Evolutionary conservation across 176 grass and related monocot genomes (phyloP).

Genomic region (Stipa capillata): DNA sequence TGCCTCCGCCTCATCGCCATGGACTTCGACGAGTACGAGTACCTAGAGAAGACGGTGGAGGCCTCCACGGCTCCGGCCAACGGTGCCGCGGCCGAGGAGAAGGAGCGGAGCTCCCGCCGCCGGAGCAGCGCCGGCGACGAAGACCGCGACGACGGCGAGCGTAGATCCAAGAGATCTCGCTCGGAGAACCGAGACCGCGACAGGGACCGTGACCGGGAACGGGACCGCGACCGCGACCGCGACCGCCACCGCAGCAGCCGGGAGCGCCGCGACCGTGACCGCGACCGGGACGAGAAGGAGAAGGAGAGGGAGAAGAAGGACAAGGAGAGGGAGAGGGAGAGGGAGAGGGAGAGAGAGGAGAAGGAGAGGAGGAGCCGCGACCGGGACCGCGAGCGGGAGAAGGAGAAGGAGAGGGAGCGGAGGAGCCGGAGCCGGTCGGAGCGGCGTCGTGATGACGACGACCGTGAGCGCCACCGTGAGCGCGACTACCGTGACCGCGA

Average conservation of each 20-base stretch:
- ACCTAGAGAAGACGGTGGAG: conserved; percentile 91
- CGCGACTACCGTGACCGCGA: conserved; percentile 65
- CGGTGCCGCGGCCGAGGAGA: conserved; percentile 37
- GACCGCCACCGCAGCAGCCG: conserved; percentile 46
- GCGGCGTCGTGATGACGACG: conserved; percentile 46
- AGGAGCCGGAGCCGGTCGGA: conserved; percentile 77
- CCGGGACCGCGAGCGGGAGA: conserved; percentile 27
- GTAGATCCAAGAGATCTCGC: conserved; percentile 58
- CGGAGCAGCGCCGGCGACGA: conserved; percentile 44
- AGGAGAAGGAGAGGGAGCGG: conserved; percentile 35
- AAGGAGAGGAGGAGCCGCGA: conserved; percentile 43
- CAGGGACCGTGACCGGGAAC: neutral
- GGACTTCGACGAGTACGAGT: conserved; percentile 98
- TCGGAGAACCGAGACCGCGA: conserved; percentile 19
- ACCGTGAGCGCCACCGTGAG: conserved; percentile 44
- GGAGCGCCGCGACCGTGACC: conserved; percentile 39
- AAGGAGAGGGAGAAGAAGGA: conserved; percentile 32
- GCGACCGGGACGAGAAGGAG: conserved; percentile 38
- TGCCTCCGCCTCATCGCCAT: conserved; percentile 2
- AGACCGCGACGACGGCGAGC: conserved; percentile 42
- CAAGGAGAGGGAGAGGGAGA: conserved; percentile 28
- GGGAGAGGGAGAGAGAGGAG: conserved; percentile 33
- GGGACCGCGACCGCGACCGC: conserved; percentile 36
- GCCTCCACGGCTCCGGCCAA: conserved; percentile 29
- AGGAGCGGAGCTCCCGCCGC: conserved; percentile 54